Conservation (phyloP, 768 basidiomycete species). For the Gymnopilus dilepis region DNA sequence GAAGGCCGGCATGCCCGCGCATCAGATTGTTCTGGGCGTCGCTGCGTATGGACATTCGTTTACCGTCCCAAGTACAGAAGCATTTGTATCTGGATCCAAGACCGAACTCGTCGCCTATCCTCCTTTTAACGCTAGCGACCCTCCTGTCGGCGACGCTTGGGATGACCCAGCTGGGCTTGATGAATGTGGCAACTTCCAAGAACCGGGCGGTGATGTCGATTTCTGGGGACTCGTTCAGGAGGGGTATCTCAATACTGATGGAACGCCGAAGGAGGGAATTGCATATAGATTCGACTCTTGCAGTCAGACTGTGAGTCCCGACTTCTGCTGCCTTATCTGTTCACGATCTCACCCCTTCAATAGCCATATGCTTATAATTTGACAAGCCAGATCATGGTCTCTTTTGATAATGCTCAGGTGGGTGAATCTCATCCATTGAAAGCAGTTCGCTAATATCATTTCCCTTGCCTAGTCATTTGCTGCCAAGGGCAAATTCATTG, state of each 20-base stretch:
- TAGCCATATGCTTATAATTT: conserved; percentile 53
- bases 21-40: conserved; percentile 79
- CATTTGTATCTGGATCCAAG: conserved; percentile 45
- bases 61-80: conserved; percentile 50
- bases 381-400: conserved; percentile 50
- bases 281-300: conserved; percentile 64
- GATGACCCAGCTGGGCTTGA: conserved; percentile 56
- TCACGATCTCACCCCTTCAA: neutral
- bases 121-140: conserved; percentile 52
- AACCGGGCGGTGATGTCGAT: conserved; percentile 59
- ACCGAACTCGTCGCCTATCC: conserved; percentile 53
- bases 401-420: conserved; percentile 52
- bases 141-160: conserved; percentile 69
- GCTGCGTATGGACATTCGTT: conserved; percentile 85
- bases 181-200: conserved; percentile 56
- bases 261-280: conserved; percentile 54
- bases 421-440: no score
- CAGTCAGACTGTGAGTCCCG: conserved; percentile 67
- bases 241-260: conserved; percentile 58
- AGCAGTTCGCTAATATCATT: conserved; percentile 1
- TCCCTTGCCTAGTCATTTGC: conserved; percentile 39
- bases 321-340: no score
- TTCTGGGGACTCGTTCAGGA: conserved; percentile 68
- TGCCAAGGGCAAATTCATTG: conserved; percentile 65
- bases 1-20: conserved; percentile 73